Evolutionary conservation across 441 rosid genomes (phyloP).

Genomic region (Populus trichocarpa): DNA sequence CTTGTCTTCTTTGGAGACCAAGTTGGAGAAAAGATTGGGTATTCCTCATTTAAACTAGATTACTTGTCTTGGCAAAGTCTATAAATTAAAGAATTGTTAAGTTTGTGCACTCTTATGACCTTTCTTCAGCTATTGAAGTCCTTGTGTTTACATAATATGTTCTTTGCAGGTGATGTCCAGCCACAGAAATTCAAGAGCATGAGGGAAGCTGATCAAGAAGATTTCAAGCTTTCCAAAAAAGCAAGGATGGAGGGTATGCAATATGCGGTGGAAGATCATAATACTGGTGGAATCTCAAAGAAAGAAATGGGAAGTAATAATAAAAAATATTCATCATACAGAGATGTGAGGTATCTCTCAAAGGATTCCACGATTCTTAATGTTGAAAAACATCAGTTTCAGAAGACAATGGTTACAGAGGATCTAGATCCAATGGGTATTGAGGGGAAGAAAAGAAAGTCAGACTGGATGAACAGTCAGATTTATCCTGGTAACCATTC

Average conservation of each 20-base stretch:
- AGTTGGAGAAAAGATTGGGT: not conserved
- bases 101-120: not conserved
- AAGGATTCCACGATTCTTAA: not conserved
- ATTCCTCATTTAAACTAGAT: not conserved
- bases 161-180: constrained; percentile 1
- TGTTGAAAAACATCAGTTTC: not conserved
- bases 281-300: not conserved
- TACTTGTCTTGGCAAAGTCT: not conserved
- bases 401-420: not conserved
- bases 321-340: not conserved
- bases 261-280: not conserved
- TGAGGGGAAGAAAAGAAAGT: not conserved
- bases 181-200: not conserved
- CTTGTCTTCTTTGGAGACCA: not conserved
- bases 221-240: not conserved
- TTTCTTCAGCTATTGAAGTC: not conserved
- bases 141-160: not conserved
- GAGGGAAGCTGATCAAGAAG: not conserved
- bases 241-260: not conserved
- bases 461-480: not conserved
- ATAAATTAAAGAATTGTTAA: not conserved
- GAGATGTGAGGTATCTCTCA: not conserved
- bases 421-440: not conserved
- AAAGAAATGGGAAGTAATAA: not conserved
- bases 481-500: not conserved